A percentile compares a stretch with the other conserved stretches of the same genome.
Evolutionary conservation across 1,139 yeast species (phyloP).

Genomic region (Geotrichum candidum): DNA sequence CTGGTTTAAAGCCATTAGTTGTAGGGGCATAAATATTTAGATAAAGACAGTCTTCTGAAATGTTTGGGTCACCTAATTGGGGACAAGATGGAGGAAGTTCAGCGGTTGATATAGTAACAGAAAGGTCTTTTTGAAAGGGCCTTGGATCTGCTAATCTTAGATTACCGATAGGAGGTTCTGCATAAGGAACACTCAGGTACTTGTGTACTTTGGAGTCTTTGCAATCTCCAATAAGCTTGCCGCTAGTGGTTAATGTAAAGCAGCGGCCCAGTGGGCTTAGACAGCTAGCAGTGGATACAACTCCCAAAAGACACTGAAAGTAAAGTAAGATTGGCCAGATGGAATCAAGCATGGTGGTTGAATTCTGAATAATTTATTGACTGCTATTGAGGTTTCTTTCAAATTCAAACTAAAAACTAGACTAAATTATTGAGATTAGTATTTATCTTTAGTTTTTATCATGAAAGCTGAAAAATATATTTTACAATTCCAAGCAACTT

Average conservation of each 20-base stretch:
- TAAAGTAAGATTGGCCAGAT: background rate
- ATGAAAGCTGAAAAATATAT: too few relatives aligned
- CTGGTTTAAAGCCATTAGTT: constrained; percentile 24
- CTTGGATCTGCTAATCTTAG: constrained; percentile 25
- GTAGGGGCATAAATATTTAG: constrained; percentile 28
- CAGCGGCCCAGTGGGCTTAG: constrained; percentile 3
- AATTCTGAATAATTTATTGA: background rate
- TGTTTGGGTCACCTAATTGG: constrained; percentile 17
- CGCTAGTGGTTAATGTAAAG: constrained; percentile 10
- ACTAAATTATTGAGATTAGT: too few relatives aligned
- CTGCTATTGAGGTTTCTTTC: too few relatives aligned
- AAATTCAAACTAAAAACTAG: too few relatives aligned
- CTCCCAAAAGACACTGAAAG: constrained; percentile 3
- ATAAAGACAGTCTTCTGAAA: constrained; percentile 28
- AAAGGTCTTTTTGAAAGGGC: constrained; percentile 2
- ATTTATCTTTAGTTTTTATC: too few relatives aligned
- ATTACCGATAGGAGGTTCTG: constrained; percentile 25
- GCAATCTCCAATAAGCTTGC: constrained; percentile 14
- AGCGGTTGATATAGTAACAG: background rate
- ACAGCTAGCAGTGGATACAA: constrained; percentile 3
- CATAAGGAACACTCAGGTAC: constrained; percentile 28
- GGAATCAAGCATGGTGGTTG: background rate
- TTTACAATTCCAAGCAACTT: background rate
- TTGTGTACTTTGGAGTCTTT: constrained; percentile 8
- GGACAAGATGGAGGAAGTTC: constrained; percentile 26